phyloP scores from a whole-genome alignment of 2,329 filamentous ascomycete species.

The Xylaria sp. region DNA sequence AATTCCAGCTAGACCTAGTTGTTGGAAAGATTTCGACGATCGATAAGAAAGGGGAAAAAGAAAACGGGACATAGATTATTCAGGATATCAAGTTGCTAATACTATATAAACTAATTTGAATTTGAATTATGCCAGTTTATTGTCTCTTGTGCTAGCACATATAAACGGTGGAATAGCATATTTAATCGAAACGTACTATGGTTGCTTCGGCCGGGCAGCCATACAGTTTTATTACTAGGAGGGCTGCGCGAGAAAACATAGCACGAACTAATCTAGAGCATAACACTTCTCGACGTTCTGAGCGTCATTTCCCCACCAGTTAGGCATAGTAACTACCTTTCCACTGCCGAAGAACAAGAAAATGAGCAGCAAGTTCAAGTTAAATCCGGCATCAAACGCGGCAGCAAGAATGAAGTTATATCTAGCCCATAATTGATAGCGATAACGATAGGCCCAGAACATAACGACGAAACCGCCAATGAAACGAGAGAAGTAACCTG shows the following conservation, averaged over 20 bases:
- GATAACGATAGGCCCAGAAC: slow-evolving; percentile 65
- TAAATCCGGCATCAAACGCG: slow-evolving; percentile 71
- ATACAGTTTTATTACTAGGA: not conserved
- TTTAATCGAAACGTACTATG: not conserved
- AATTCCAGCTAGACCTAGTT: not conserved
- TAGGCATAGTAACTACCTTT: slow-evolving; percentile 67
- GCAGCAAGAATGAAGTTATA: slow-evolving; percentile 71
- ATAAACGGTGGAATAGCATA: not conserved
- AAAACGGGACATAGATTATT: no score
- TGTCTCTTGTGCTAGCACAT: not conserved
- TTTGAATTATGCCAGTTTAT: not conserved
- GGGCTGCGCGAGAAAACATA: not conserved
- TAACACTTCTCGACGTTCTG: slow-evolving; percentile 68
- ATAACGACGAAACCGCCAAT: slow-evolving; percentile 70
- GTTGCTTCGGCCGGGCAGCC: not conserved
- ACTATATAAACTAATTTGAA: not conserved
- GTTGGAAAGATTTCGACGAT: not conserved
- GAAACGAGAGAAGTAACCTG: slow-evolving; percentile 66
- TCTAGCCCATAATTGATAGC: slow-evolving; percentile 66
- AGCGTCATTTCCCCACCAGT: slow-evolving; percentile 71
- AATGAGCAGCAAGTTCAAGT: slow-evolving; percentile 69
- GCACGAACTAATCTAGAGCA: slow-evolving; percentile 52
- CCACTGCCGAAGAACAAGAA: slow-evolving; percentile 68
- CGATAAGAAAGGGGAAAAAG: no score
- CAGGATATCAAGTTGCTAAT: not conserved